Evolutionary conservation across 352 stramenopile species (phyloP).

Genomic region (Globisporangium okanoganense): DNA sequence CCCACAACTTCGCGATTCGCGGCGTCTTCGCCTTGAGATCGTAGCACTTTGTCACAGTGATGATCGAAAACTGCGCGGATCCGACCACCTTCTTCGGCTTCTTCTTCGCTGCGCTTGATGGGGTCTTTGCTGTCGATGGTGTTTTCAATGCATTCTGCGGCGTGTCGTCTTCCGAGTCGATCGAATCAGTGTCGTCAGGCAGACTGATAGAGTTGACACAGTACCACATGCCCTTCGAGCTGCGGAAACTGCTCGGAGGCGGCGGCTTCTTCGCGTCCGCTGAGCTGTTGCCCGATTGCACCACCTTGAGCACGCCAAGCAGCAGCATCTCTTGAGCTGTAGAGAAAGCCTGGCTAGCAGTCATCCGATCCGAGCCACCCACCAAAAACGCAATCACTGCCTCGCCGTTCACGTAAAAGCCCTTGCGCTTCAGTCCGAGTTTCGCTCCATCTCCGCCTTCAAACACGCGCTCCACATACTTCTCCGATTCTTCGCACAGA

Average conservation of each 20-base stretch:
- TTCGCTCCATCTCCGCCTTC: slow-evolving; percentile 25
- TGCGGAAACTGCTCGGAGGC: slow-evolving; percentile 51
- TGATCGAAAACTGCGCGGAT: slow-evolving; percentile 85
- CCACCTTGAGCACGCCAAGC: slow-evolving; percentile 55
- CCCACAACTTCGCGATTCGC: slow-evolving; percentile 68
- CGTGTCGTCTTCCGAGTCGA: slow-evolving; percentile 63
- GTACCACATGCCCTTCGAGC: slow-evolving; percentile 79
- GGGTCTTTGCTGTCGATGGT: slow-evolving; percentile 24
- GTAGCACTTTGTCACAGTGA: slow-evolving; percentile 83
- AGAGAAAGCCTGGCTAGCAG: slow-evolving; percentile 57
- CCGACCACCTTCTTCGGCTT: slow-evolving; percentile 20
- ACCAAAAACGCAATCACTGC: slow-evolving; percentile 77
- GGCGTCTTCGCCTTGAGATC: slow-evolving; percentile 78
- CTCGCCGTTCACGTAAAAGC: slow-evolving; percentile 77
- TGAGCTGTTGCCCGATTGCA: slow-evolving; percentile 18
- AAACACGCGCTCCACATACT: slow-evolving; percentile 43
- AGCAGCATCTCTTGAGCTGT: slow-evolving; percentile 77
- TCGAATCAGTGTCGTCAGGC: slow-evolving; percentile 61
- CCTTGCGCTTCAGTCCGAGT: slow-evolving; percentile 38
- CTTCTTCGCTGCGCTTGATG: slow-evolving; percentile 14
- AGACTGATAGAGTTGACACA: slow-evolving; percentile 74
- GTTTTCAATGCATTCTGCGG: slow-evolving; percentile 17
- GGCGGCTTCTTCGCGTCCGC: slow-evolving; percentile 17
- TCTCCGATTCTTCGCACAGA: slow-evolving; percentile 59
- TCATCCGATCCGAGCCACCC: slow-evolving; percentile 46